These are phyloP conservation scores for Cajanus cajan DNA, from an alignment of 306 rosid genomes.

Conservation along the genomic window DNA sequence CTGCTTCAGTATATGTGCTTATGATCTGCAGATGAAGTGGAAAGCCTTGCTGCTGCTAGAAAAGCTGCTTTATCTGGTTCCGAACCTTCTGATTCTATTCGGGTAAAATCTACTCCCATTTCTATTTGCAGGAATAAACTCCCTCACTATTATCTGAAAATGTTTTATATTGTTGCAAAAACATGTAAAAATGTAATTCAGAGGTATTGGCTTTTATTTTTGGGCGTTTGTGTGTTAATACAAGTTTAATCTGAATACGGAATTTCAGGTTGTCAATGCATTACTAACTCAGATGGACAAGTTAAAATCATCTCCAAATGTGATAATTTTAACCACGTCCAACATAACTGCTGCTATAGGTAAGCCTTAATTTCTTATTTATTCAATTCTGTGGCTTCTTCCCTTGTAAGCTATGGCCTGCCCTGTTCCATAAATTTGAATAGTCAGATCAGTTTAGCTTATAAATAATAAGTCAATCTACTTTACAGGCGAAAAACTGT, in stretches of 20 bases:
- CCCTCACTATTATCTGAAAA: neutral
- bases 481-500: constrained; percentile 13
- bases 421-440: constrained; percentile 9
- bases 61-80: constrained; percentile 98
- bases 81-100: constrained; percentile 98
- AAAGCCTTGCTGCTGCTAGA: constrained; percentile 96
- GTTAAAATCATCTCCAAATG: constrained; percentile 83
- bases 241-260: constrained; percentile 32
- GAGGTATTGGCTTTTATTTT: neutral
- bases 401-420: neutral
- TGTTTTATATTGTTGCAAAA: neutral
- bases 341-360: constrained; percentile 93
- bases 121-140: constrained; percentile 11
- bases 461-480: neutral
- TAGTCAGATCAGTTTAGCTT: neutral
- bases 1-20: constrained; percentile 30
- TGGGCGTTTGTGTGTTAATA: neutral
- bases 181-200: constrained; percentile 6
- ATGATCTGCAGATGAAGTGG: constrained; percentile 86
- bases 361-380: constrained; percentile 45
- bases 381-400: constrained; percentile 3
- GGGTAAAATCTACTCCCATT: constrained; percentile 55
- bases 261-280: constrained; percentile 93
- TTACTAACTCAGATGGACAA: constrained; percentile 95
- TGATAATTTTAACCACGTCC: constrained; percentile 86